Conservation (phyloP, 2,329 filamentous ascomycete species). For the Phoma sp. region DNA sequence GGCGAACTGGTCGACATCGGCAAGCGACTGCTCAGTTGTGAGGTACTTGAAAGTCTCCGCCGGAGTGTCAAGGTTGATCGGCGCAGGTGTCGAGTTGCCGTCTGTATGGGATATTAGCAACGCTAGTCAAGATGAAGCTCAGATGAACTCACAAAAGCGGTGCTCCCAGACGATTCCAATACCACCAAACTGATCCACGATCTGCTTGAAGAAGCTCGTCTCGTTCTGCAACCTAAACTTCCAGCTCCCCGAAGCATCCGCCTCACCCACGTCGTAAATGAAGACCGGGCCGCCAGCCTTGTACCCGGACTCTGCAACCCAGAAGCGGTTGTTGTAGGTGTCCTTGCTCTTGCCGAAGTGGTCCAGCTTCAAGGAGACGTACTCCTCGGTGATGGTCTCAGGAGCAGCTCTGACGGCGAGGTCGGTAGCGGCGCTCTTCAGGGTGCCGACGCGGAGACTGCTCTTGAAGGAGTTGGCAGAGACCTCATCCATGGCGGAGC, state of each 20-base stretch:
- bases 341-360: slow-evolving; percentile 42
- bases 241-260: slow-evolving; percentile 35
- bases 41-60: slow-evolving; percentile 45
- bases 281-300: slow-evolving; percentile 48
- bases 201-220: slow-evolving; percentile 44
- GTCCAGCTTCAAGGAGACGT: slow-evolving; percentile 46
- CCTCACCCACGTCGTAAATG: slow-evolving; percentile 48
- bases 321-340: slow-evolving; percentile 48
- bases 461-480: slow-evolving; percentile 5
- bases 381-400: slow-evolving; percentile 38
- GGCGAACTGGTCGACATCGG: slow-evolving; percentile 51
- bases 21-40: slow-evolving; percentile 51
- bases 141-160: slow-evolving; percentile 41
- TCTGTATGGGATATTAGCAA: slow-evolving; percentile 29
- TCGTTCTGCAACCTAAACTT: slow-evolving; percentile 36
- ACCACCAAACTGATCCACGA: slow-evolving; percentile 45
- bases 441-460: slow-evolving; percentile 18
- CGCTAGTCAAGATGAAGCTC: neutral
- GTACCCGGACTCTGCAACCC: slow-evolving; percentile 44
- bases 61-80: slow-evolving; percentile 41
- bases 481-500: slow-evolving; percentile 30
- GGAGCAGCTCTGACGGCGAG: slow-evolving; percentile 5
- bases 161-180: slow-evolving; percentile 52
- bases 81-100: slow-evolving; percentile 48
- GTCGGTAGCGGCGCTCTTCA: neutral